Base-by-base conservation (phyloP, 2,329 filamentous ascomycete species). In the Claviceps humidiphila region DNA sequence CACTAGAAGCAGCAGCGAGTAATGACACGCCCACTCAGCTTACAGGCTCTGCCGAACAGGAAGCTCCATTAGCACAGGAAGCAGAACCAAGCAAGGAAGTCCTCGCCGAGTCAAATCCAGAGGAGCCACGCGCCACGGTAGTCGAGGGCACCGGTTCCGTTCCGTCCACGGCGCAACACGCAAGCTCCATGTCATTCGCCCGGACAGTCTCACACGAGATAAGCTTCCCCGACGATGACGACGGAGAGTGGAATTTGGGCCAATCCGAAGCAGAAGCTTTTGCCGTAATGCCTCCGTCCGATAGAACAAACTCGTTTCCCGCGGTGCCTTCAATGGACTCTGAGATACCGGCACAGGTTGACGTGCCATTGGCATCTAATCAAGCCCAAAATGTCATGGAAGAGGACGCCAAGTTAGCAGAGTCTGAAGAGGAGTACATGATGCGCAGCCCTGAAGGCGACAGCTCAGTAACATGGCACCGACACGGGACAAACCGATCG, bases 261-360 rank as follows among this genome's bases (percentile, higher is more conserved):
- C 72, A 72, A 51, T 70, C 72, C 34, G 72, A 77, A 50, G 74
- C 74, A 1, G 78, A 84, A 53, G 75, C 75, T 2, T 82, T 81
- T 65, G 76, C 75, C 54, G 77, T 78, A 56, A 79, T 84, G 76
- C 67, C 76, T 8, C 69, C 74, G 2, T 74, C 67, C 49, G 74
- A 81, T 51, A 71, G 78, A 59, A 78, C 78, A 42, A 84, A 84
- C 60, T 84, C 81, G 0, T 84, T 84, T 55, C 81, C 81, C 1
- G 64, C 66, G 11, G 77, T 82, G 1, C 76, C 78, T 11, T 70
- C 73, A 0, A 57, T 68, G 6, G 40, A 58, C 40, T 55, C 64
- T 22, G 57, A 58, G 30, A 60, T 64, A 20, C 59, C 64, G 8
- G 17, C 51, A n/a, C 53, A 56, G 22, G 52, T 63, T 6, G 66